Conservation (phyloP, 1,284 basidiomycete species). For the Boletellus deceptivus region DNA sequence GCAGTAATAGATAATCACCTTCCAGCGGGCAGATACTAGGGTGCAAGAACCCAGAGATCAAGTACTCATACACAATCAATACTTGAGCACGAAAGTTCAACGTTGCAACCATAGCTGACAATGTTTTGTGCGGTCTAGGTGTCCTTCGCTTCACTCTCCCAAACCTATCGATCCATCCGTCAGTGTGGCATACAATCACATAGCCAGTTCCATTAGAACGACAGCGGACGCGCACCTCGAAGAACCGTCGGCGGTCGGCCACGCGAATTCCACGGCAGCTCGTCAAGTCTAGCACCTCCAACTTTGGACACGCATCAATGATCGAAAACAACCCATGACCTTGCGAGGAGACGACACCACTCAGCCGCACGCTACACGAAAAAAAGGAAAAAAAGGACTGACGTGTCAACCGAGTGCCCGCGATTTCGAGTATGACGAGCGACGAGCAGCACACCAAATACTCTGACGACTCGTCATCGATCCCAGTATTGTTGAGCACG, state of each 20-base stretch:
- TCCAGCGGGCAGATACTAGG: too few relatives aligned
- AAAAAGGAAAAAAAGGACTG: constrained; percentile 12
- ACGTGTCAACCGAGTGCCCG: constrained; percentile 62
- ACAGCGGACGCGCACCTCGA: constrained; percentile 45
- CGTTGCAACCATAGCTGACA: too few relatives aligned
- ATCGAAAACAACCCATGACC: constrained; percentile 55
- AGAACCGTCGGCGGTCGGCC: constrained; percentile 61
- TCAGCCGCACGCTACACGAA: neutral
- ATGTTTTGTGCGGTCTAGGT: too few relatives aligned
- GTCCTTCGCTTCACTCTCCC: constrained; percentile 38
- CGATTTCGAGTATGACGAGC: constrained; percentile 50
- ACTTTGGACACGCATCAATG: constrained; percentile 52
- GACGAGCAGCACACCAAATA: constrained; percentile 52
- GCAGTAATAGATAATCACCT: too few relatives aligned
- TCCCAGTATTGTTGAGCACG: constrained; percentile 57
- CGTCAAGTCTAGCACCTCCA: constrained; percentile 58
- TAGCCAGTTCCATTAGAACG: neutral
- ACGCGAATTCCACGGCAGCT: constrained; percentile 63
- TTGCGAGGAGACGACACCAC: constrained; percentile 21
- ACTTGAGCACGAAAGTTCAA: too few relatives aligned
- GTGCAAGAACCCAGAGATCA: too few relatives aligned
- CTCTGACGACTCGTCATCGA: constrained; percentile 54
- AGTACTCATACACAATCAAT: too few relatives aligned
- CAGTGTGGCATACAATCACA: neutral
- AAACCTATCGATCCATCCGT: constrained; percentile 37